A percentile compares a stretch with the other conserved stretches of the same genome.
Conservation (phyloP, 192 early-diverging fungal species). For the Phycomyces nitens region DNA sequence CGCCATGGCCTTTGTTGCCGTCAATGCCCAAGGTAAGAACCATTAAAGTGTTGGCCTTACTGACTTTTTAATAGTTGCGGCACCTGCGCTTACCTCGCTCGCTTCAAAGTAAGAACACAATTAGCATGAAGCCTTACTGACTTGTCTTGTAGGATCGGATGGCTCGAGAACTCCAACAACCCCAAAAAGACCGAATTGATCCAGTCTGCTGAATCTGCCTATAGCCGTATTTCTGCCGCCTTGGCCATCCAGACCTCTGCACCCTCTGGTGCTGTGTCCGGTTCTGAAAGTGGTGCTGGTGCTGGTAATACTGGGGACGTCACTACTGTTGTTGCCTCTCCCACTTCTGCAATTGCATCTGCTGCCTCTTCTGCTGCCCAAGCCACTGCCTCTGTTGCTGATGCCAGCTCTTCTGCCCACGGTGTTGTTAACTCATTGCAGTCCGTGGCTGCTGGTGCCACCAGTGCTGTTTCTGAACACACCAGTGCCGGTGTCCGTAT, state of each 20-base stretch:
- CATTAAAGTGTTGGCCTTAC: neutral
- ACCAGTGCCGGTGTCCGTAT: neutral
- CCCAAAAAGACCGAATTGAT: neutral
- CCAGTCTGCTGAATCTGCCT: neutral
- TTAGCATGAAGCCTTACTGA: no score
- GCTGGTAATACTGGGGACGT: neutral
- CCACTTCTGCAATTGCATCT: neutral
- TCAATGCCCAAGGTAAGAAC: neutral
- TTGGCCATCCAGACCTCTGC: no score
- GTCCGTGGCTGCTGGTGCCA: neutral
- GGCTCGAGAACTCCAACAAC: neutral
- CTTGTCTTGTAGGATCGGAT: neutral
- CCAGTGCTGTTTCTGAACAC: neutral
- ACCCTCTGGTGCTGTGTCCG: no score
- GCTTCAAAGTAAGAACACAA: neutral
- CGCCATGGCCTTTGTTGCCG: neutral
- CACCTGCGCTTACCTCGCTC: neutral
- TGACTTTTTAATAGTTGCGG: neutral
- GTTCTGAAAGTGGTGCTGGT: no score
- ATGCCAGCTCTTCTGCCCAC: constrained; percentile 1
- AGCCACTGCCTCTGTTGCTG: neutral
- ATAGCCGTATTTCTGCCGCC: neutral
- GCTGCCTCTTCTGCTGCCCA: neutral
- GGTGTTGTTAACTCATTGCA: neutral
- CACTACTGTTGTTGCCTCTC: neutral